Evolutionary conservation across 805 yeast species (phyloP), one percentile per base, ranked within the genome.

Genomic region (Cyberlindnera amylophila): DNA sequence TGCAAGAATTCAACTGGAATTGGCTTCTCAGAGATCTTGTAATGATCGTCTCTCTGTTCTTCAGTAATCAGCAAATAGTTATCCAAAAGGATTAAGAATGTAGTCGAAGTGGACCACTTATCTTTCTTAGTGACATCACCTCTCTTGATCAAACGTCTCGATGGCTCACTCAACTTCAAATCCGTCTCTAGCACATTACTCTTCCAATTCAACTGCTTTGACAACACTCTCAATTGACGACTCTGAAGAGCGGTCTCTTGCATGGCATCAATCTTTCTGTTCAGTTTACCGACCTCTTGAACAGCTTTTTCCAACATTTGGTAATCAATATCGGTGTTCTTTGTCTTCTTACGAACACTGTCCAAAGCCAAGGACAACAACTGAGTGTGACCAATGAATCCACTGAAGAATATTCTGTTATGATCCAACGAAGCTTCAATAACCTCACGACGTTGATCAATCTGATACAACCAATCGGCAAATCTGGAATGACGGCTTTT

Each of bases 1-100:
- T 76, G 67, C 32, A 82, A 55, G 47, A 76, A 78, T 51, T 77
- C 83, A 19, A 79, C 67, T 0, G 85, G 82, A 9, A 81, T 75
- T 1, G 87, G 86, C 34, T 68, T 69, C 51, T 80, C 86, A 10
- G 68, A 56, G 0, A 81, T 70, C 49, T 70, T 70, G 35, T 57
- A 70, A 14, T 51, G 53, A 29, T 53, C 62, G 34, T 71, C 74
- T 8, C 67, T 66, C 3, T 74, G 60, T 36, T 70, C 70, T 32
- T 86, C 82, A 1, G 86, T 81, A 1, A 87, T 72, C 26, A 87
- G 55, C 34, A 87, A 62, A 52, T 71, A 85, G 54, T 87, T 85
- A 56, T 87, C 95, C 39, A 87, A 62, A 23, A 87, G 62, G 15
- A 86, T 75, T 18, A 84, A 53, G 1, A 68, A 62, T 0, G 72